Conservation (phyloP, 257 asterid species). For the Buddleja alternifolia region DNA sequence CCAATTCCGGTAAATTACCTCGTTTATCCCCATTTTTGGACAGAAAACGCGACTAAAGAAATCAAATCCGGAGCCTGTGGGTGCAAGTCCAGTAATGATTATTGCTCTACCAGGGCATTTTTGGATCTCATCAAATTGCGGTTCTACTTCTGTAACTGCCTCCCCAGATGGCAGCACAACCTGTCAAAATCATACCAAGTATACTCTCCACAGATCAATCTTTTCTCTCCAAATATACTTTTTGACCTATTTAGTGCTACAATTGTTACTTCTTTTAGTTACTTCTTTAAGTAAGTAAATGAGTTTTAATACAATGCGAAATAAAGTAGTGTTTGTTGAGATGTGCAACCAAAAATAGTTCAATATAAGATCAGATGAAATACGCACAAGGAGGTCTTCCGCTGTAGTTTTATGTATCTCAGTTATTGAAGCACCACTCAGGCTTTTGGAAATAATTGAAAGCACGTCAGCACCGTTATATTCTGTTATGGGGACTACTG, state of each 20-base stretch:
- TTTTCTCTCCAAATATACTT: too few relatives aligned
- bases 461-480: slow-evolving; percentile 40
- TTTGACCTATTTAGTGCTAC: too few relatives aligned
- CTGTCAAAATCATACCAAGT: slow-evolving; percentile 42
- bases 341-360: too few relatives aligned
- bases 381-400: slow-evolving; percentile 71
- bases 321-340: too few relatives aligned
- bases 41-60: slow-evolving; percentile 77
- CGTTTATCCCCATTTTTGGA: slow-evolving; percentile 73
- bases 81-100: slow-evolving; percentile 78
- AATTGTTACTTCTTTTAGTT: too few relatives aligned
- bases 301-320: too few relatives aligned
- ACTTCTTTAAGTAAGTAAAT: too few relatives aligned
- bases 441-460: slow-evolving; percentile 54
- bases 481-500: slow-evolving; percentile 57
- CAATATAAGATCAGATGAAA: slow-evolving; percentile 10
- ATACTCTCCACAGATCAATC: not conserved
- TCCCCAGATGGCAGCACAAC: slow-evolving; percentile 72
- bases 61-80: slow-evolving; percentile 75
- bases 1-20: slow-evolving; percentile 60
- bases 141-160: slow-evolving; percentile 62
- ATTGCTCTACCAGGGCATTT: slow-evolving; percentile 64
- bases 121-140: slow-evolving; percentile 53
- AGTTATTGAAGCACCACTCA: slow-evolving; percentile 58
- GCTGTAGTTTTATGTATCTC: slow-evolving; percentile 53